These are phyloP conservation scores for Exophiala spinifera DNA, from an alignment of 2,329 filamentous ascomycete genomes.

Conservation along the genomic window DNA sequence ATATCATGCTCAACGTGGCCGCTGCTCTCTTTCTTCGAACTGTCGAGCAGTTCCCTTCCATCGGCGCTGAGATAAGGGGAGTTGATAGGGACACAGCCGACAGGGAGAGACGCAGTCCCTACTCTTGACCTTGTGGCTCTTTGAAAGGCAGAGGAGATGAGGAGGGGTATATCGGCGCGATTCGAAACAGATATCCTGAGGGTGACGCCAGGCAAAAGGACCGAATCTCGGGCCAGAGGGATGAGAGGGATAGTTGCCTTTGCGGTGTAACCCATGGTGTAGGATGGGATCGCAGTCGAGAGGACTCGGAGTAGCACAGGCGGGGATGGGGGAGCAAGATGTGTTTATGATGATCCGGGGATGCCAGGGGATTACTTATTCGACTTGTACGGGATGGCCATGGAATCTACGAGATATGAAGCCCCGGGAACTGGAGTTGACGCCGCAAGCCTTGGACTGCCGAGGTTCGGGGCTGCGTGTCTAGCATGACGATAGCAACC, in stretches of 20 bases:
- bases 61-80: constrained; percentile 71
- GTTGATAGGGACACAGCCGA: constrained; percentile 82
- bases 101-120: constrained; percentile 65
- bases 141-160: constrained; percentile 82
- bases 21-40: constrained; percentile 52
- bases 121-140: constrained; percentile 64
- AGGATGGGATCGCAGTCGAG: constrained; percentile 1
- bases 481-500: too few species aligned
- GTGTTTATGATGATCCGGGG: constrained; percentile 14
- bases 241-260: constrained; percentile 66
- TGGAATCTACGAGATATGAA: constrained; percentile 22
- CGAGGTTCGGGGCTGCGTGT: constrained; percentile 6
- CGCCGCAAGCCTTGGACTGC: constrained; percentile 1
- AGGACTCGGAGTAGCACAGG: background rate
- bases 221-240: constrained; percentile 72
- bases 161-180: constrained; percentile 81
- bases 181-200: constrained; percentile 79
- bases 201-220: constrained; percentile 81
- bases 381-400: background rate
- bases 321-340: background rate
- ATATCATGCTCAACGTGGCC: constrained; percentile 40
- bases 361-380: constrained; percentile 14
- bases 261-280: constrained; percentile 32
- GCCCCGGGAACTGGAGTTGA: background rate
- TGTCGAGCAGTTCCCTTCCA: constrained; percentile 71